phyloP scores from a whole-genome alignment of 2,329 filamentous ascomycete genomes.

The Alternaria consortialis region DNA sequence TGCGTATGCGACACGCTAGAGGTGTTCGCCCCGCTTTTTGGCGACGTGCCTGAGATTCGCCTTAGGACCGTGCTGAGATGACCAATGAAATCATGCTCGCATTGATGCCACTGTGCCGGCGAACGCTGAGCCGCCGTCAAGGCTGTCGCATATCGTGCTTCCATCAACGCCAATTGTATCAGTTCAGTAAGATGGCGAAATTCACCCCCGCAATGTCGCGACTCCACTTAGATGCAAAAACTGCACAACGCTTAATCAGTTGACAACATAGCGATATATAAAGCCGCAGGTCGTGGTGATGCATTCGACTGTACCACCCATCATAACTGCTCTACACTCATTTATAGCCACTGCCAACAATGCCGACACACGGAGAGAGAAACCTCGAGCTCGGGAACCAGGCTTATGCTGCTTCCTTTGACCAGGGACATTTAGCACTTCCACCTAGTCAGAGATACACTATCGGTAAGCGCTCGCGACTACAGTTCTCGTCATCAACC shows the following conservation, averaged over 20 bases:
- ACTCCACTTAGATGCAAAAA: neutral
- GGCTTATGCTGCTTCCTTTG: constrained; percentile 67
- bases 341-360: constrained; percentile 16
- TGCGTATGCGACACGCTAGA: constrained; percentile 10
- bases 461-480: constrained; percentile 58
- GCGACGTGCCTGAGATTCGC: constrained; percentile 7
- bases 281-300: neutral
- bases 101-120: neutral
- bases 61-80: constrained; percentile 1
- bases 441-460: constrained; percentile 76
- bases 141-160: constrained; percentile 11
- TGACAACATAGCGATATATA: constrained; percentile 3
- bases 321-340: neutral
- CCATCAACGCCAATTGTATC: constrained; percentile 14
- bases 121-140: constrained; percentile 7
- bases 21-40: constrained; percentile 5
- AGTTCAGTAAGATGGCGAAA: constrained; percentile 10
- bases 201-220: constrained; percentile 3
- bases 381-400: constrained; percentile 67
- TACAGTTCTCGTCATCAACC: neutral
- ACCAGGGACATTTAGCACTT: constrained; percentile 71
- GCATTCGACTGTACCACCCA: neutral
- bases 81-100: constrained; percentile 2
- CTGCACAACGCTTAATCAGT: neutral
- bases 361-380: constrained; percentile 60